Base-by-base conservation (phyloP, 257 asterid genomes). In the Salvia splendens region DNA sequence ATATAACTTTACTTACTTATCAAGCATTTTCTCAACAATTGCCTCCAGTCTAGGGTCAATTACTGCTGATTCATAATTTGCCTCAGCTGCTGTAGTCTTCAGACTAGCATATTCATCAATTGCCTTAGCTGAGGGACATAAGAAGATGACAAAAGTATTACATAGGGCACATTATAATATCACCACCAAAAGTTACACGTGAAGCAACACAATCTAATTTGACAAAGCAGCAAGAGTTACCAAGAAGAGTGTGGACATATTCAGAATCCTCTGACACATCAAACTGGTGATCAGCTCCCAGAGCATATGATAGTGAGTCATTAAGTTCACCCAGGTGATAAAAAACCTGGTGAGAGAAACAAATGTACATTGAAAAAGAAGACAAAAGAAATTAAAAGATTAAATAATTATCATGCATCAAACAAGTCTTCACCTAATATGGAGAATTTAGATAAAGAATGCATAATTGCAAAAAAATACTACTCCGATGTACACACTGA, bases 1-100 rank as follows among this genome's bases (percentile, higher is more conserved):
- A 32, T 33, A 61, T 20, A 57, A 47, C 10, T 73, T 61, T 14
- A 72, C 92, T 32, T 86, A 92, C 98, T 89, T 92, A 54, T 92
- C 96, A 74, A 92, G 98, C 95, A 92, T 87, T 73, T 89, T 82
- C 84, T 92, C 98, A 12, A 92, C 98, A 70, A 92, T 89, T 12
- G 94, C 93, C 82, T 92, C 98, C 76, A 92, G 72, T 74, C 98
- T 86, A 51, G 97, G 86, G 78, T 89, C 98, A 72, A 89, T 79
- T 36, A 75, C 78, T 15, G 82, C 80, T 38, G 87, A 68, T 70
- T 77, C 85, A 73, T 81, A 87, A 65, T 83, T 86, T 54, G 85
- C 64, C 80, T 89, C 96, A 28, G 96, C 96, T 45, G 93, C 93
- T 77, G 71, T 92, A 62, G 85, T 86, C 87, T 79, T 92, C 78